phyloP scores from a whole-genome alignment of 306 rosid species.

The Casuarina cunninghamiana region DNA sequence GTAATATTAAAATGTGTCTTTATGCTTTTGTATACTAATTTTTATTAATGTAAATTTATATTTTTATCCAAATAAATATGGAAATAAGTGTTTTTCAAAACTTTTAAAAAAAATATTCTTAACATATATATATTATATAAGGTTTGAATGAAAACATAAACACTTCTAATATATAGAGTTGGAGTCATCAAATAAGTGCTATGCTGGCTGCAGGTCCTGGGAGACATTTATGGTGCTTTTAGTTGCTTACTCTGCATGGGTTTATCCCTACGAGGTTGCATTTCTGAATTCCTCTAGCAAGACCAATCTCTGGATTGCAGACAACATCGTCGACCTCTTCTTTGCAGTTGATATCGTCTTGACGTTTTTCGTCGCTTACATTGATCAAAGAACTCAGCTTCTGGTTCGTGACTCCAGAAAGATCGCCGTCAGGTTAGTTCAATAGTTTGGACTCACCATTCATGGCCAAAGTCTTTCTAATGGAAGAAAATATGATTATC shows the following conservation, averaged over 20 bases:
- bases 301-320: slow-evolving; percentile 43
- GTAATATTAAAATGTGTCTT: no score
- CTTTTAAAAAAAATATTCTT: no score
- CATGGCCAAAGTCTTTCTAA: neutral
- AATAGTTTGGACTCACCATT: neutral
- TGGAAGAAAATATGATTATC: no score
- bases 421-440: slow-evolving; percentile 59
- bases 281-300: slow-evolving; percentile 43
- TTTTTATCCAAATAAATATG: no score
- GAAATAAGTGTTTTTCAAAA: no score
- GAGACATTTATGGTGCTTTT: slow-evolving; percentile 72
- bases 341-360: slow-evolving; percentile 67
- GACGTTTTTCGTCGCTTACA: slow-evolving; percentile 78
- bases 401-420: slow-evolving; percentile 65
- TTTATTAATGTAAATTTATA: no score
- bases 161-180: no score
- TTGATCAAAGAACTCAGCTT: slow-evolving; percentile 63
- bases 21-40: no score
- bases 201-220: slow-evolving; percentile 59
- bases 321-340: slow-evolving; percentile 65
- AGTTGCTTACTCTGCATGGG: slow-evolving; percentile 86
- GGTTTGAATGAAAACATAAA: no score
- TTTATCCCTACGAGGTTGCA: slow-evolving; percentile 80
- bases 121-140: no score
- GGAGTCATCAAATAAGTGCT: no score